Conservation (phyloP, 2,329 filamentous ascomycete species). For the Kalmusia sp. region DNA sequence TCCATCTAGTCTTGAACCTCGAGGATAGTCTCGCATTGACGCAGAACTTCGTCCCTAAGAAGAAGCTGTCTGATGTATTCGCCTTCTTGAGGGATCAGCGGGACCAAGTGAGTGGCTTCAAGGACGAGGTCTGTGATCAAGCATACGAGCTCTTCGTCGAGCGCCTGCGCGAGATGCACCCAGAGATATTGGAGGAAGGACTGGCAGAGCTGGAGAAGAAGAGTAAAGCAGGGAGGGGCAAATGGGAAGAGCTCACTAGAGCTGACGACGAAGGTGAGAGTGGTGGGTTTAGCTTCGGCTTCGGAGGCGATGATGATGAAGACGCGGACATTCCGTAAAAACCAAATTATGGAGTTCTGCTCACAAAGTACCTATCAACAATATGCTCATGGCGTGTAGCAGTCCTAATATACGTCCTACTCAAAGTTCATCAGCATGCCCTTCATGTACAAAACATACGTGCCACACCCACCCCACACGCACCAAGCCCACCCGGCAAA, state of each 20-base stretch:
- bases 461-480: no score
- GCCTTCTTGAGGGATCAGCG: slow-evolving; percentile 81
- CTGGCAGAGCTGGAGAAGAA: slow-evolving; percentile 70
- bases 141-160: slow-evolving; percentile 75
- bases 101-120: slow-evolving; percentile 88
- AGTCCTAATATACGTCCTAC: no score
- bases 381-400: no score
- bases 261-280: slow-evolving; percentile 51
- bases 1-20: slow-evolving; percentile 93
- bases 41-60: slow-evolving; percentile 88
- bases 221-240: slow-evolving; percentile 71
- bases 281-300: slow-evolving; percentile 67
- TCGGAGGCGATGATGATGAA: slow-evolving; percentile 64
- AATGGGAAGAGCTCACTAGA: slow-evolving; percentile 82
- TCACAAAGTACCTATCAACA: no score
- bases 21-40: slow-evolving; percentile 86
- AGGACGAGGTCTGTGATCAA: slow-evolving; percentile 72
- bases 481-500: no score
- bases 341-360: no score
- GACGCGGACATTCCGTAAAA: slow-evolving; percentile 45
- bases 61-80: slow-evolving; percentile 76
- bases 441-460: no score
- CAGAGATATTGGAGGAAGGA: slow-evolving; percentile 69
- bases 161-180: slow-evolving; percentile 68
- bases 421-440: no score